Evolutionary conservation across 192 early-diverging fungal species (phyloP), one percentile per base, ranked within the genome.

Genomic region (Backusella liffmaniae): DNA sequence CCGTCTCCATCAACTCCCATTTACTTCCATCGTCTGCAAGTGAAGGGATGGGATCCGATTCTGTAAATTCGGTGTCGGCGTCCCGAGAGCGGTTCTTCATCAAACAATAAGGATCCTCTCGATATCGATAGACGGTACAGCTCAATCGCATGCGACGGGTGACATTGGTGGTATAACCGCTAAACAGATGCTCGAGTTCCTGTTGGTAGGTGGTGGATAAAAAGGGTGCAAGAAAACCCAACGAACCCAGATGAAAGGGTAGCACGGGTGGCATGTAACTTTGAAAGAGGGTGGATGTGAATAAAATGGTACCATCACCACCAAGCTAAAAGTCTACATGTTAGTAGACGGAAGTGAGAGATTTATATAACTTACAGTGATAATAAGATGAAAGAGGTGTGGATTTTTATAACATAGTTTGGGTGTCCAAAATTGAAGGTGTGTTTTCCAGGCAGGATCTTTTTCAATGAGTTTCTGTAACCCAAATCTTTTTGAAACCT

Each of bases 221-320:
- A 80, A 98, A 98, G 4, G 95, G 93, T 0, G 97, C 97, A 42
- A 99, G 76, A 53, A 99, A 99, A n/a, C 97, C 96, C 41, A 99
- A 81, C 34, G 96, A 97, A 5, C 97, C 97, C 36, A 97, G 80
- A 74, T 96, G 92, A 84, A 99, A 97, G 0, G 97, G 91, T 13
- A 99, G 87, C n/a, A 98, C 90, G 0, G 96, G 96, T 49, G 97
- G 97, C 41, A 98, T 94, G 12, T 88, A 86, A 5, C 77, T 79
- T 82, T 98, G 95, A 78, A 94, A 93, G 36, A 99, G 83, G 92
- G 96, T 96, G 34, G 94, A 93, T 34, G 96, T 94, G 79, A 92
- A 99, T 32, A 98, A 86, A 9, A 98, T 95, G 0, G 96, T 99
- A 49, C 96, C 96, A 85, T 99, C 96, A 32, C 96, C 97, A 56